Conservation (phyloP, 306 rosid genomes). For the Cucumis hystrix region DNA sequence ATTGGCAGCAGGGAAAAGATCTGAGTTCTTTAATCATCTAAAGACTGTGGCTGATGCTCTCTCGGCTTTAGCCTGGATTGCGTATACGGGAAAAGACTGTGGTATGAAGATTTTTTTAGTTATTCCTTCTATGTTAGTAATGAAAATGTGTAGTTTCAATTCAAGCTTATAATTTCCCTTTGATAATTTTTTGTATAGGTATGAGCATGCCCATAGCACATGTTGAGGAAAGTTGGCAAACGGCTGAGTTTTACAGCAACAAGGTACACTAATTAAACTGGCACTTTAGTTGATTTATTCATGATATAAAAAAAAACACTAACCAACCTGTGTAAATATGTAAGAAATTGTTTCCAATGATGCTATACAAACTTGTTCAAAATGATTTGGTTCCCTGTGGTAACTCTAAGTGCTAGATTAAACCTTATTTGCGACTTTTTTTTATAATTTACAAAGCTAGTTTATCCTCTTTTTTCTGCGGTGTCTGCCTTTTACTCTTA, state of each 20-base stretch:
- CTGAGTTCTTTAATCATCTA: constrained; percentile 78
- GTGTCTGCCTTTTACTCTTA: neutral
- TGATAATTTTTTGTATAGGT: constrained; percentile 42
- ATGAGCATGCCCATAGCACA: constrained; percentile 97
- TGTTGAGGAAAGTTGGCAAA: constrained; percentile 98
- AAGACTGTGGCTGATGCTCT: constrained; percentile 85
- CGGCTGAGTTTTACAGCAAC: constrained; percentile 95
- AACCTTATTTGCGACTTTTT: neutral
- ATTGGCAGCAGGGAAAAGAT: constrained; percentile 69
- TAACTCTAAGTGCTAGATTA: neutral
- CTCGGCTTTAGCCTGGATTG: constrained; percentile 92
- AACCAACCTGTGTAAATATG: neutral
- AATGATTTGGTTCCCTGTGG: neutral
- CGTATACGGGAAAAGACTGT: constrained; percentile 73
- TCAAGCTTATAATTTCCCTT: constrained; percentile 10
- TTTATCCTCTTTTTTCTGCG: neutral
- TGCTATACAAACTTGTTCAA: neutral
- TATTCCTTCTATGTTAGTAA: neutral
- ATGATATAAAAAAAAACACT: neutral
- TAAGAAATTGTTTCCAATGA: neutral
- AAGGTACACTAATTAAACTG: constrained; percentile 43
- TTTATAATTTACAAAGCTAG: neutral
- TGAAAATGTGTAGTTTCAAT: neutral
- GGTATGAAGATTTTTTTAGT: constrained; percentile 29
- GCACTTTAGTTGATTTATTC: neutral